phyloP scores from a whole-genome alignment of 495 filamentous ascomycete species.

The Amniculicola lignicola region DNA sequence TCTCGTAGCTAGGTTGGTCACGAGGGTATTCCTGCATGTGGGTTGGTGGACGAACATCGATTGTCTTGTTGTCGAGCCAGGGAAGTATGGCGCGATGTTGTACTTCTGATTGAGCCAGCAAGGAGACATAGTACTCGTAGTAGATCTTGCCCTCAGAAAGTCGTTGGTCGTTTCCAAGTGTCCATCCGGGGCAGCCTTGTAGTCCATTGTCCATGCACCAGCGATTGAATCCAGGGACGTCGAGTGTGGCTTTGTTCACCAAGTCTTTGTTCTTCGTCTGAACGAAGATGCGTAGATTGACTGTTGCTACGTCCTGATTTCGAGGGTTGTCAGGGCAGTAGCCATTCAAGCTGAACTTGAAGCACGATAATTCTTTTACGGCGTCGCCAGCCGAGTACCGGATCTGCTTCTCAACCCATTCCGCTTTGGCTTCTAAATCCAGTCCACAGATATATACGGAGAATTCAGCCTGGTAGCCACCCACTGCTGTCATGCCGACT shows the following conservation, averaged over 20 bases:
- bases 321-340: slow-evolving; percentile 36
- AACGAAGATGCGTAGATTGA: slow-evolving; percentile 37
- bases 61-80: slow-evolving; percentile 35
- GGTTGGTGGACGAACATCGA: neutral
- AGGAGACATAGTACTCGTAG: slow-evolving; percentile 36
- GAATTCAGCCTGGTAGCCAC: slow-evolving; percentile 47
- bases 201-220: slow-evolving; percentile 35
- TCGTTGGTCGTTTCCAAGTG: slow-evolving; percentile 34
- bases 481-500: slow-evolving; percentile 46
- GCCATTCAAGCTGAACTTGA: slow-evolving; percentile 36
- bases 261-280: slow-evolving; percentile 36
- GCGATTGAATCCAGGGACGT: slow-evolving; percentile 38
- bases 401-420: slow-evolving; percentile 46
- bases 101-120: slow-evolving; percentile 32
- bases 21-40: neutral
- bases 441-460: slow-evolving; percentile 45
- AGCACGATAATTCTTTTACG: slow-evolving; percentile 25
- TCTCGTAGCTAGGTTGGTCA: slow-evolving; percentile 37
- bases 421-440: slow-evolving; percentile 46
- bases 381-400: slow-evolving; percentile 23
- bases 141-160: slow-evolving; percentile 32
- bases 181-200: slow-evolving; percentile 28
- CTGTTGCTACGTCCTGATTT: slow-evolving; percentile 38
- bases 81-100: slow-evolving; percentile 30
- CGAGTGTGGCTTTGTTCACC: slow-evolving; percentile 27